These are phyloP conservation scores for Triangularia verruculosa DNA, from an alignment of 2,329 filamentous ascomycete species.

Conservation along the genomic window DNA sequence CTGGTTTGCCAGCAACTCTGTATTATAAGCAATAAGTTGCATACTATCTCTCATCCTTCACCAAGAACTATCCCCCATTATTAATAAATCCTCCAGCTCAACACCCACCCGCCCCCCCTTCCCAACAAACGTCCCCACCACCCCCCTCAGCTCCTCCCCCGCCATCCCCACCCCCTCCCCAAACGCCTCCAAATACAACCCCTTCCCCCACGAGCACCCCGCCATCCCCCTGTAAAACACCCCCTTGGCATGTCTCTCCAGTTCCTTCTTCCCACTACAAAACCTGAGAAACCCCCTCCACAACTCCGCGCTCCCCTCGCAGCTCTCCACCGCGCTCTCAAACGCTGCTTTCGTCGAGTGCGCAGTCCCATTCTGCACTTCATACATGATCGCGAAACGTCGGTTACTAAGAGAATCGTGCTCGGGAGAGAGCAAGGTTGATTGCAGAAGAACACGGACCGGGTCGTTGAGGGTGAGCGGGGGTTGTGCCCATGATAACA, in stretches of 20 bases:
- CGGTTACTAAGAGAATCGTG: slow-evolving; percentile 43
- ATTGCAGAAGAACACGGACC: slow-evolving; percentile 63
- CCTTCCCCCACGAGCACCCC: slow-evolving; percentile 50
- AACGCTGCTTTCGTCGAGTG: slow-evolving; percentile 51
- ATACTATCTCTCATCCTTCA: too few species aligned
- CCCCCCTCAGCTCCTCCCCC: slow-evolving; percentile 46
- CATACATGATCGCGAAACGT: slow-evolving; percentile 51
- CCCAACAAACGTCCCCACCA: slow-evolving; percentile 46
- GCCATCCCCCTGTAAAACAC: slow-evolving; percentile 47
- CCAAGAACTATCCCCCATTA: slow-evolving; percentile 30
- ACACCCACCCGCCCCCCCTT: slow-evolving; percentile 51
- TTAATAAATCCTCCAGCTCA: slow-evolving; percentile 49
- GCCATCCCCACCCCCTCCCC: slow-evolving; percentile 39
- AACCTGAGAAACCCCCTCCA: slow-evolving; percentile 53
- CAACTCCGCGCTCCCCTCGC: slow-evolving; percentile 41
- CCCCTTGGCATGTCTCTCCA: slow-evolving; percentile 42
- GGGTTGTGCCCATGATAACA: slow-evolving; percentile 69
- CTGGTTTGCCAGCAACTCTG: too few species aligned
- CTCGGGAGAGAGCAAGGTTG: slow-evolving; percentile 40
- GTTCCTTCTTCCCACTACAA: slow-evolving; percentile 35
- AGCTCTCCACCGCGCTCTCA: slow-evolving; percentile 41
- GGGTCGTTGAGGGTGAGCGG: slow-evolving; percentile 72
- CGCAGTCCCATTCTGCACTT: slow-evolving; percentile 45
- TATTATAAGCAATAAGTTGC: too few species aligned
- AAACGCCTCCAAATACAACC: slow-evolving; percentile 52